phyloP scores from a whole-genome alignment of 805 yeast species.

The Myxozyma kluyveri region DNA sequence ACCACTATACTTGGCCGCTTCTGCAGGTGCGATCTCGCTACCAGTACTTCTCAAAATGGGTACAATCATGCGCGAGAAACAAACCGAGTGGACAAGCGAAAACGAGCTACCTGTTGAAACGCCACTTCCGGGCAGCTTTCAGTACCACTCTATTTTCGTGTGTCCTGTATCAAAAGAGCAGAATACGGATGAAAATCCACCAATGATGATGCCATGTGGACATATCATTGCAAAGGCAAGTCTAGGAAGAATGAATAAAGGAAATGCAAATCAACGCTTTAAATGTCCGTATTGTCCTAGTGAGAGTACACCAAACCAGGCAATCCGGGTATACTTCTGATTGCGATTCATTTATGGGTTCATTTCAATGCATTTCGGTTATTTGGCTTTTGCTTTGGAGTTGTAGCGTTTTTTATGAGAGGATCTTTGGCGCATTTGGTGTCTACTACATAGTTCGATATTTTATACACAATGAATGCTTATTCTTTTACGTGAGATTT shows the following conservation, averaged over 20 bases:
- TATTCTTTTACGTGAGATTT: too few species aligned
- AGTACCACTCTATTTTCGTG: constrained; percentile 64
- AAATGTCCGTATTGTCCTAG: constrained; percentile 74
- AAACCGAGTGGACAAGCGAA: constrained; percentile 54
- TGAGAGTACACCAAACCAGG: constrained; percentile 44
- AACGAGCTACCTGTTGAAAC: constrained; percentile 65
- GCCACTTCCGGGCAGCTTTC: constrained; percentile 50
- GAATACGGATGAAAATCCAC: constrained; percentile 60
- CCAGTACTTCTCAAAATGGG: constrained; percentile 54
- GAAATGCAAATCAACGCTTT: constrained; percentile 46
- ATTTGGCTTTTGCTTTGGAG: neutral
- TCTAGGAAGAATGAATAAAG: constrained; percentile 46
- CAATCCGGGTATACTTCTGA: constrained; percentile 48
- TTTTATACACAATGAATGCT: neutral
- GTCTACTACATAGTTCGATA: neutral
- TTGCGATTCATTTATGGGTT: neutral
- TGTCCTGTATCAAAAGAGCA: constrained; percentile 72
- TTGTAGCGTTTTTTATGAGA: too few species aligned
- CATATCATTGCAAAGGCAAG: constrained; percentile 61
- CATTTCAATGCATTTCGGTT: neutral
- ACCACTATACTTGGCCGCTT: constrained; percentile 49
- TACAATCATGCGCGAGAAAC: constrained; percentile 41
- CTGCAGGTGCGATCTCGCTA: constrained; percentile 54
- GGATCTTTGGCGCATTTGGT: too few species aligned
- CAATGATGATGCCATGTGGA: constrained; percentile 59